Base-by-base conservation (phyloP, 2,329 filamentous ascomycete genomes). In the Hypoxylon sp. region DNA sequence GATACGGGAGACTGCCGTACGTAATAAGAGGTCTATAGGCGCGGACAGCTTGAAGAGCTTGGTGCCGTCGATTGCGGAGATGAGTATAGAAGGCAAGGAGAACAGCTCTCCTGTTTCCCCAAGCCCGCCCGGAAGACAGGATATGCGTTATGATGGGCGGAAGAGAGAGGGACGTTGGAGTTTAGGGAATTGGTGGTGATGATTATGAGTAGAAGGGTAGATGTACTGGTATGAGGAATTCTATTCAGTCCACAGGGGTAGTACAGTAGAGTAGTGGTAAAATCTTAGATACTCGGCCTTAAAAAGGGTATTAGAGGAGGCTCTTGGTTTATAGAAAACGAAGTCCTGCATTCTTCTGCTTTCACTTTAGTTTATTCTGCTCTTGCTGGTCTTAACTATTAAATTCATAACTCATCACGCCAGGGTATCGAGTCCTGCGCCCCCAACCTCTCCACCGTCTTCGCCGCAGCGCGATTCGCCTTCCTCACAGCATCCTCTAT, bases 371-470 rank as follows among this genome's bases (percentile, higher is more conserved):
- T 45, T 25, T 30, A 32, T 54, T 32, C 16, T 32, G 27, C 5
- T 43, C 39, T 46, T 43, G 1, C 21, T 25, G 16, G 19, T 27
- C 25, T 5, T 43, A 47, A 5, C 27, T n/a, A 41, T 55, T 23
- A 16, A 50, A 34, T 16, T 27, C 34, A 74, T 56, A 83, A 70
- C 75, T 83, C 81, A 67, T 88, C 84, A 29, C 84, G 80, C 85
- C 87, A 90, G 0, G 90, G 90, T 72, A 92, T 91, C 25, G 88
- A 85, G 63, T 83, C 85, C 80, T 90, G 88, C 3, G 90, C 90
- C 0, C 90, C 90, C 21, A 82, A 78, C 73, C 83, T 87, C 78
- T 90, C 84, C 12, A 92, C 88, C n/a, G 89, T 90, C 78, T 83
- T 84, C 1, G 86, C 87, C 0, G 91, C 88, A 1, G 88, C 89